Evolutionary conservation across 2,329 filamentous ascomycete genomes (phyloP).

Genomic region (Epichloe typhina): DNA sequence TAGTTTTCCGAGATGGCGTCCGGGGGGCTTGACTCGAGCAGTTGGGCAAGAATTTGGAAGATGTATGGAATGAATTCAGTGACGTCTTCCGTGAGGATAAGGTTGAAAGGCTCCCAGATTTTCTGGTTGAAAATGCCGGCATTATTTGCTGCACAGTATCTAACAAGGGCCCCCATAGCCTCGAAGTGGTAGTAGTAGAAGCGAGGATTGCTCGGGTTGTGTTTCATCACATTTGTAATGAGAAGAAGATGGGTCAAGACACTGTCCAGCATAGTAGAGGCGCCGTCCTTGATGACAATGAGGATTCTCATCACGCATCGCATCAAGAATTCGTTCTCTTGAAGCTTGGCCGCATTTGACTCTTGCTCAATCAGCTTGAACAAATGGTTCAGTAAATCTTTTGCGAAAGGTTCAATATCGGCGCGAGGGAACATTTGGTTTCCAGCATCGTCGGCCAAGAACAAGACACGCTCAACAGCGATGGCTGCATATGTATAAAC

Average conservation of each 20-base stretch:
- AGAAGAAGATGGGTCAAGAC: constrained; percentile 74
- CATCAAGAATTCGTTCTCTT: constrained; percentile 98
- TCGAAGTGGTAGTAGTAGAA: constrained; percentile 99
- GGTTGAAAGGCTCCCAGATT: constrained; percentile 72
- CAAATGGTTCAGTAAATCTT: constrained; percentile 76
- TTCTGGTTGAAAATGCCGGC: constrained; percentile 64
- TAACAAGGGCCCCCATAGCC: constrained; percentile 75
- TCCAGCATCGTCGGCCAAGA: constrained; percentile 62
- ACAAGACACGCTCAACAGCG: constrained; percentile 85
- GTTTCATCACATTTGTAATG: constrained; percentile 83
- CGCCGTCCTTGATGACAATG: constrained; percentile 79
- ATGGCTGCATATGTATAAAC: constrained; percentile 97
- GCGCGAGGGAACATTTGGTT: constrained; percentile 67
- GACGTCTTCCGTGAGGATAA: constrained; percentile 68
- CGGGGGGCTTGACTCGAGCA: constrained; percentile 77
- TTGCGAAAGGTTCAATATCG: constrained; percentile 69
- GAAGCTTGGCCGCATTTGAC: constrained; percentile 74
- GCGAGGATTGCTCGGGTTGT: constrained; percentile 90
- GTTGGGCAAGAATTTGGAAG: constrained; percentile 85
- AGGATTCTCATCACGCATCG: constrained; percentile 96
- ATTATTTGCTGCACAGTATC: constrained; percentile 50
- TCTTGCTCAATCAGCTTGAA: constrained; percentile 87
- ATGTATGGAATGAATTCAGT: constrained; percentile 96
- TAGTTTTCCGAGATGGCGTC: constrained; percentile 72
- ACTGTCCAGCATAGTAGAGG: constrained; percentile 58